Percentiles rank a stretch among this genome's conserved stretches.
phyloP scores from a whole-genome alignment of 2,329 filamentous ascomycete genomes.

The Trichoderma hamatum region DNA sequence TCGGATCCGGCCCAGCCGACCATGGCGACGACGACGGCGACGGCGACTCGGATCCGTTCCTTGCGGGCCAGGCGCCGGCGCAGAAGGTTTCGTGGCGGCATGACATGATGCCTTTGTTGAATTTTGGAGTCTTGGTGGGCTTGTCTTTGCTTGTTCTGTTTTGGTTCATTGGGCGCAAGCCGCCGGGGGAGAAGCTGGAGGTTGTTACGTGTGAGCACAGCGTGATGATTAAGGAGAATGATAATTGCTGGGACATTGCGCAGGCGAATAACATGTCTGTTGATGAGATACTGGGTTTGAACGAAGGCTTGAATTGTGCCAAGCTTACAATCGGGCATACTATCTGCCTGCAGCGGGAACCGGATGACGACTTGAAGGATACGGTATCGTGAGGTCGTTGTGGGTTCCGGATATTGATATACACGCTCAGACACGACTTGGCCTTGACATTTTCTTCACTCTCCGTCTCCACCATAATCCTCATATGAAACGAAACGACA shows the following conservation, averaged over 20 bases:
- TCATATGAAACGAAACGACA: background rate
- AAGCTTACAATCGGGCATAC: background rate
- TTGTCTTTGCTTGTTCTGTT: constrained; percentile 54
- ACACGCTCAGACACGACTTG: background rate
- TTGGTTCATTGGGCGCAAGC: constrained; percentile 49
- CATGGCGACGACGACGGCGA: constrained; percentile 31
- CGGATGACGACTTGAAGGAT: background rate
- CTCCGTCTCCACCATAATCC: background rate
- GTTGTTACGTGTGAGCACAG: constrained; percentile 38
- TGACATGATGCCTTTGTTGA: constrained; percentile 58
- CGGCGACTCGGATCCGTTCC: constrained; percentile 40
- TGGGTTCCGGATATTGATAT: background rate
- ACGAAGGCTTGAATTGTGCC: background rate
- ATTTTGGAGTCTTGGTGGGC: constrained; percentile 59
- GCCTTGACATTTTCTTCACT: background rate
- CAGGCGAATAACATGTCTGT: background rate
- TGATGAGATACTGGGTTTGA: background rate
- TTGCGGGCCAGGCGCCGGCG: constrained; percentile 31
- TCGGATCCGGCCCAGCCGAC: constrained; percentile 38
- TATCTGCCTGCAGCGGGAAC: background rate
- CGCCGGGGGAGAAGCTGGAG: constrained; percentile 28
- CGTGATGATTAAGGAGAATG: constrained; percentile 49
- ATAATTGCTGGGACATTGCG: constrained; percentile 54
- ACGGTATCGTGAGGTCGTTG: background rate
- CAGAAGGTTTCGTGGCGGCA: constrained; percentile 52